Evolutionary conservation across 495 filamentous ascomycete genomes (phyloP).

Genomic region (Penicillium coprophilum): DNA sequence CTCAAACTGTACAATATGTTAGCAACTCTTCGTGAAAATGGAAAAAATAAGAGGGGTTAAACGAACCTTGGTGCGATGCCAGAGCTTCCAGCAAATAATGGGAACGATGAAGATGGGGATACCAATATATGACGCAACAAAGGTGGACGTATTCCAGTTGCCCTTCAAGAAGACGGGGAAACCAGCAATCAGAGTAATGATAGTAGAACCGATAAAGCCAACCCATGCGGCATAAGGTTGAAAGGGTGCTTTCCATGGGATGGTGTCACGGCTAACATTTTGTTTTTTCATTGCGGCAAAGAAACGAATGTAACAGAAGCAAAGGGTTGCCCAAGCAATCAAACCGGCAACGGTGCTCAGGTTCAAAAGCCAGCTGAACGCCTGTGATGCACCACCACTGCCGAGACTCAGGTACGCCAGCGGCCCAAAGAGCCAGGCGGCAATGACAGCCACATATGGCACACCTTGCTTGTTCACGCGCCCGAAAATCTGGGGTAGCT

Average conservation of each 20-base stretch:
- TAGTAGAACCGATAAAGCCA: constrained; percentile 55
- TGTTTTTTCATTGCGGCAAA: constrained; percentile 58
- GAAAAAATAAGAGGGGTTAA: not conserved
- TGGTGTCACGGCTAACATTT: constrained; percentile 52
- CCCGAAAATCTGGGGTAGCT: constrained; percentile 37
- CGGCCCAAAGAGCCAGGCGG: constrained; percentile 34
- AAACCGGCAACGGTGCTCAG: constrained; percentile 58
- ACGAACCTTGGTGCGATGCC: constrained; percentile 49
- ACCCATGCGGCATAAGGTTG: constrained; percentile 65
- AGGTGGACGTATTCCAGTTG: constrained; percentile 43
- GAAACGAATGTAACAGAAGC: constrained; percentile 62
- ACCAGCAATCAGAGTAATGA: constrained; percentile 43
- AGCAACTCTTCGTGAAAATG: not conserved
- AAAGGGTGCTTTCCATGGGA: constrained; percentile 58
- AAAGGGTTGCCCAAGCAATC: constrained; percentile 62
- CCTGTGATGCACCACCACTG: constrained; percentile 38
- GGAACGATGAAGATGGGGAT: constrained; percentile 57
- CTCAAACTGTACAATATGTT: constrained; percentile 21
- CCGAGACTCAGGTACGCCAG: constrained; percentile 43
- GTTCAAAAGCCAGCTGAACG: constrained; percentile 62
- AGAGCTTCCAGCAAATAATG: constrained; percentile 60
- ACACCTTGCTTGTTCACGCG: constrained; percentile 35
- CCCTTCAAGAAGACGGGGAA: constrained; percentile 42
- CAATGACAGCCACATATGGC: constrained; percentile 37
- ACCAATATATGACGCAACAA: constrained; percentile 59